Evolutionary conservation across 179 eudicot species (phyloP).

Genomic region (Actinidia polygama): DNA sequence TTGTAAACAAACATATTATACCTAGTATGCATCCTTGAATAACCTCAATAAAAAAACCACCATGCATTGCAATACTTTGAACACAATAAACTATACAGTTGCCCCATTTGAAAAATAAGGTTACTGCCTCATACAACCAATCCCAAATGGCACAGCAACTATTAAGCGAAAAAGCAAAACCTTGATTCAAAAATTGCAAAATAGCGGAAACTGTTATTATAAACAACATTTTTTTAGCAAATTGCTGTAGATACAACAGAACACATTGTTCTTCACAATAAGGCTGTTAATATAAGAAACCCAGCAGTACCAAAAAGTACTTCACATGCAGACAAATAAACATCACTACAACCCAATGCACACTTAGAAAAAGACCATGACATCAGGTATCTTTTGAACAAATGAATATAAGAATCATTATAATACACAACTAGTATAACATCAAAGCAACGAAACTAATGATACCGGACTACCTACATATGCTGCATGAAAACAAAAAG

Average conservation of each 20-base stretch:
- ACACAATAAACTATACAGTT: neutral
- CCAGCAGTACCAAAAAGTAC: neutral
- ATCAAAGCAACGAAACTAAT: neutral
- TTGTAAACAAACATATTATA: too few species aligned
- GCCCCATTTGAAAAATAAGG: neutral
- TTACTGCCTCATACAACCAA: neutral
- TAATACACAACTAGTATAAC: neutral
- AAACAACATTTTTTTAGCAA: neutral
- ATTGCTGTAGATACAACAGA: neutral
- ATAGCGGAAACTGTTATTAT: neutral
- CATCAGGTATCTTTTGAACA: neutral
- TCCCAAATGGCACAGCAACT: slow-evolving; percentile 1
- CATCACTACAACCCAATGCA: neutral
- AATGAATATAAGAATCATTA: neutral
- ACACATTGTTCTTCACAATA: neutral
- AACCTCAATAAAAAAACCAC: neutral
- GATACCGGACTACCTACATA: neutral
- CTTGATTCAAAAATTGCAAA: neutral
- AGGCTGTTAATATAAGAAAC: neutral
- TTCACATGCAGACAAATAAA: neutral
- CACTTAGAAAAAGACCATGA: too few species aligned
- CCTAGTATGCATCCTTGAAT: neutral
- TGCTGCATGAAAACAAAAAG: neutral
- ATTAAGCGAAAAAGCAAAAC: neutral
- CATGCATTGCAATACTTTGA: neutral